phyloP scores from a whole-genome alignment of 129 eudicot species.

The Cynara cardunculus region DNA sequence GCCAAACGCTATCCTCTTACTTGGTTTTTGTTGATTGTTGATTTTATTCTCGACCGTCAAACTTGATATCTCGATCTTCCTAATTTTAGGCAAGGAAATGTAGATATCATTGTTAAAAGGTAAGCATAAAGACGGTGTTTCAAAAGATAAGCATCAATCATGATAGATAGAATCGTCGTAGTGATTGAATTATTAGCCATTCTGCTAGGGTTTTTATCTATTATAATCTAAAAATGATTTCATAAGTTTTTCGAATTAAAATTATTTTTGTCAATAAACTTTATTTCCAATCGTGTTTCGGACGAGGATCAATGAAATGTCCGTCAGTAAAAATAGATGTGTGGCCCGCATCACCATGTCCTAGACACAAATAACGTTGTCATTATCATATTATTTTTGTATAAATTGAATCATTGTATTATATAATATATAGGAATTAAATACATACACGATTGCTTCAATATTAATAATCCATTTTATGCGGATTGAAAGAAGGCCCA shows the following conservation, averaged over 20 bases:
- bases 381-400: neutral
- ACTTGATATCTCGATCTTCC: neutral
- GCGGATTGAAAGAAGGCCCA: neutral
- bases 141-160: neutral
- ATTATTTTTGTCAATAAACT: no score
- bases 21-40: neutral
- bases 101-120: neutral
- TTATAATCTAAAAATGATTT: neutral
- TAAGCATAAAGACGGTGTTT: neutral
- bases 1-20: neutral
- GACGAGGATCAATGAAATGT: no score
- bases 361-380: no score
- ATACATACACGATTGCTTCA: neutral
- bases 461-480: no score
- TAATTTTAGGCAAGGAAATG: neutral
- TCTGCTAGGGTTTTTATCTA: neutral
- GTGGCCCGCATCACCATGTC: no score
- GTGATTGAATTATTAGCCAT: neutral
- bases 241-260: no score
- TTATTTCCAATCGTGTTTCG: no score
- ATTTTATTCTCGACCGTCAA: neutral
- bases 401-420: neutral
- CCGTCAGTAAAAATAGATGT: no score
- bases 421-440: neutral
- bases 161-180: neutral